Evolutionary conservation across 257 asterid genomes (phyloP), one percentile per base, ranked within the genome.

Genomic region (Anisodus tanguticus): DNA sequence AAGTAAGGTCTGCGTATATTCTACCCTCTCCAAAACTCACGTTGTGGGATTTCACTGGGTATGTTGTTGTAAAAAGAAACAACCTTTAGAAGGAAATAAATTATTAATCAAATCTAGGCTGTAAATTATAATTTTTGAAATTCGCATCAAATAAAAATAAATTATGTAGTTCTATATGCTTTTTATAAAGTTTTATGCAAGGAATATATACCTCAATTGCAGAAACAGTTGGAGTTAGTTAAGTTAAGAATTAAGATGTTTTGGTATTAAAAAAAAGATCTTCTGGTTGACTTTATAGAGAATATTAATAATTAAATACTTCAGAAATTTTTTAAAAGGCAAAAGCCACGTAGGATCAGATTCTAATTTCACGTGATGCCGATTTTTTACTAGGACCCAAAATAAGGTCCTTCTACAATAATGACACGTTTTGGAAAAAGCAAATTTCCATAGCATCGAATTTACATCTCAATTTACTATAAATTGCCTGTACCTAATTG

Each of bases 321-420:
- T 76, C 62, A 12, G 5, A 76, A 26, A 22, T 11, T 22, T 19
- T 76, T 49, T 9, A 9, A 16, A 51, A 31, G 13, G 2, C 2
- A 3, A 77, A 66, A 31, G 10, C 41, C 11, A n/a, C 9, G 79
- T 71, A n/a, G 79, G 62, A 76, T 51, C 81, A 76, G 66, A 77
- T 53, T 77, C 66, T 77, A 31, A 8, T 31, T 77, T 53, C 35
- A 31, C 3, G 66, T 2, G 82, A 1, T 3, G 66, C 9, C 15
- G 64, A 77, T 26, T 74, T 41, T 47, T 9, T 22, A 12, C 1
- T 0, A 19, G 62, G 43, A 74, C 13, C 80, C 62, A 10, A 74
- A 22, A 19, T 11, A 19, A 74, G 19, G 4, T 49, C 19, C 43
- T 0, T 12, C 9, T 76, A 22, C 10, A 8, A 12, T 76, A 76